A percentile compares a stretch with the other conserved stretches of the same genome.
Conservation (phyloP, 352 stramenopile species). For the Hyaloperonospora arabidopsidis region DNA sequence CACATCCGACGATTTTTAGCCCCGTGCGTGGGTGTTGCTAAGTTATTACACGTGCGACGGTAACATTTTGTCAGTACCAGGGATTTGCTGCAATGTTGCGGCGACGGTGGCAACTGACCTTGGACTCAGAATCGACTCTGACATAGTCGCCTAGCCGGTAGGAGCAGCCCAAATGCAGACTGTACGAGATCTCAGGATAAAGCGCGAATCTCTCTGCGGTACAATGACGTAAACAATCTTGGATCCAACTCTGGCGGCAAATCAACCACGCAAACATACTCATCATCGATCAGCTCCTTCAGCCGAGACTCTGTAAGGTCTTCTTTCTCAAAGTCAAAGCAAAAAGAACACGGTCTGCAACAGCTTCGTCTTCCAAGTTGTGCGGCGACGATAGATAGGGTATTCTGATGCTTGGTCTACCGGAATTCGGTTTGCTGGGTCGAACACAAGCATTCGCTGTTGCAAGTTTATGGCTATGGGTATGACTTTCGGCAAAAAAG, state of each 20-base stretch:
- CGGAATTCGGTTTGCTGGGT: conserved; percentile 85
- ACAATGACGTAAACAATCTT: conserved; percentile 2
- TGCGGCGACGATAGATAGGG: conserved; percentile 88
- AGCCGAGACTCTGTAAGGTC: conserved; percentile 71
- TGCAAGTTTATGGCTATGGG: conserved; percentile 70
- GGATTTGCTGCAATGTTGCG: background rate
- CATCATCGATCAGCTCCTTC: conserved; percentile 84
- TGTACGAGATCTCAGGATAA: conserved; percentile 42
- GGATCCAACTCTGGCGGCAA: background rate
- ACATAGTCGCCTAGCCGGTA: conserved; percentile 18
- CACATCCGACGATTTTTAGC: background rate
- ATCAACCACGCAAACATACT: conserved; percentile 37
- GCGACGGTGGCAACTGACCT: conserved; percentile 25
- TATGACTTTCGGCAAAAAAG: conserved; percentile 69
- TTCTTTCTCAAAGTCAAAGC: conserved; percentile 87
- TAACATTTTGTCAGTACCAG: background rate
- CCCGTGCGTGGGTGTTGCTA: conserved; percentile 20
- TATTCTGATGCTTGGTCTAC: conserved; percentile 89
- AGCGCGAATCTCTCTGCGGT: conserved; percentile 64
- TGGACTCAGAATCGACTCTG: conserved; percentile 45
- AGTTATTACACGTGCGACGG: background rate
- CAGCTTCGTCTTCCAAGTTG: conserved; percentile 88
- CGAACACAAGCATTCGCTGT: conserved; percentile 84
- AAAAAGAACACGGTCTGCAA: conserved; percentile 64
- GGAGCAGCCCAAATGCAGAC: conserved; percentile 10